phyloP scores from a whole-genome alignment of 306 rosid species.

The Ammopiptanthus mongolicus region DNA sequence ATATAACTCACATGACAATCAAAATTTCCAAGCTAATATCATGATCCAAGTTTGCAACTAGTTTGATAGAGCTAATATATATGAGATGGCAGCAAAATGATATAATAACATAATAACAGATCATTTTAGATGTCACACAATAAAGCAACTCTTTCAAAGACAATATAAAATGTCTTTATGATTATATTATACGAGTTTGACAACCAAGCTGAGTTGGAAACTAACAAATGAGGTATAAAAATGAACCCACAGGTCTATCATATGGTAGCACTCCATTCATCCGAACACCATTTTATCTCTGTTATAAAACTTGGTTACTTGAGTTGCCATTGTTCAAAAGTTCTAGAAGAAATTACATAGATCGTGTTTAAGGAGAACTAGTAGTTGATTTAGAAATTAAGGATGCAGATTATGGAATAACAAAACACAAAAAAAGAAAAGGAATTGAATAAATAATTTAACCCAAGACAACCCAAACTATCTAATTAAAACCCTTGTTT shows the following conservation, averaged over 20 bases:
- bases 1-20: background rate
- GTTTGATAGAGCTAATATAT: conserved; percentile 15
- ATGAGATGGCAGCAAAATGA: background rate
- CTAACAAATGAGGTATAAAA: background rate
- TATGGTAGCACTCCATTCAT: background rate
- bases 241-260: background rate
- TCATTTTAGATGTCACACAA: background rate
- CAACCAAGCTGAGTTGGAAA: conserved; percentile 16
- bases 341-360: conserved; percentile 10
- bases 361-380: conserved; percentile 1
- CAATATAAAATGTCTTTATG: background rate
- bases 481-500: background rate
- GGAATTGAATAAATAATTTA: background rate
- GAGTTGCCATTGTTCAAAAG: background rate
- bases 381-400: background rate
- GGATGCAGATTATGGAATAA: conserved; percentile 12
- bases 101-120: background rate
- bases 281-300: background rate
- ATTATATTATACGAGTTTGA: background rate
- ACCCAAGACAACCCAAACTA: background rate
- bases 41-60: conserved; percentile 3
- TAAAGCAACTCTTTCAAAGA: conserved; percentile 22
- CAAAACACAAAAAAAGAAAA: background rate
- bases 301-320: background rate
- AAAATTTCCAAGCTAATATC: conserved; percentile 3